Percentiles rank a stretch among this genome's conserved stretches.
phyloP scores from a whole-genome alignment of 2,329 filamentous ascomycete species.

The Paramyrothecium roridum region DNA sequence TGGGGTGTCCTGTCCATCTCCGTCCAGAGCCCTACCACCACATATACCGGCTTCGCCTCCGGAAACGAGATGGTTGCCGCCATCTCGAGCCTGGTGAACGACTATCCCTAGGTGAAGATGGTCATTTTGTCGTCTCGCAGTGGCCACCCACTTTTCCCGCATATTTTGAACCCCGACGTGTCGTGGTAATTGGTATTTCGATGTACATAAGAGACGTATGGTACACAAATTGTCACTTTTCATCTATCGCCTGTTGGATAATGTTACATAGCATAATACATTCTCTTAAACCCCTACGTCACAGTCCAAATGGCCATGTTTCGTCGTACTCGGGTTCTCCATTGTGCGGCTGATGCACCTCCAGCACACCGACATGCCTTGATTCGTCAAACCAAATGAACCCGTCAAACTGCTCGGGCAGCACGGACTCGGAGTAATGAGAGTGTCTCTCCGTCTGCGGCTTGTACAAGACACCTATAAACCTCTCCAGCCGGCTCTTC shows the following conservation, averaged over 20 bases:
- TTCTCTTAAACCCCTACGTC: background rate
- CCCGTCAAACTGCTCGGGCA: constrained; percentile 46
- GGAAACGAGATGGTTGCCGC: constrained; percentile 6
- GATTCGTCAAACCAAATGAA: constrained; percentile 48
- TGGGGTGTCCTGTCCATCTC: constrained; percentile 9
- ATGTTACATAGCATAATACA: background rate
- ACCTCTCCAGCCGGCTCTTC: constrained; percentile 41
- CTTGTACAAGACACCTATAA: constrained; percentile 51
- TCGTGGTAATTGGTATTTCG: background rate
- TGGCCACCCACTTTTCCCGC: too few relatives aligned
- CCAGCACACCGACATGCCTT: constrained; percentile 39
- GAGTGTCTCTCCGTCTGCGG: constrained; percentile 45
- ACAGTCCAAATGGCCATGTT: constrained; percentile 51
- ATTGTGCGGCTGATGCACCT: constrained; percentile 35
- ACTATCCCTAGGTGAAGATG: constrained; percentile 1
- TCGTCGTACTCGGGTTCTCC: constrained; percentile 35
- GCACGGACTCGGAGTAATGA: constrained; percentile 42
- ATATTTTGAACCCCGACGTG: too few relatives aligned
- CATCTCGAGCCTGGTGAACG: background rate
- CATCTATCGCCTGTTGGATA: background rate
- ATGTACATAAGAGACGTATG: background rate
- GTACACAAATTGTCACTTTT: background rate
- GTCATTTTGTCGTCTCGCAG: too few relatives aligned
- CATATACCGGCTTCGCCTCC: constrained; percentile 7
- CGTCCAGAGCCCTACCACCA: background rate